Base-by-base conservation (phyloP, 1,284 basidiomycete genomes). In the Anthracocystis walkeri region DNA sequence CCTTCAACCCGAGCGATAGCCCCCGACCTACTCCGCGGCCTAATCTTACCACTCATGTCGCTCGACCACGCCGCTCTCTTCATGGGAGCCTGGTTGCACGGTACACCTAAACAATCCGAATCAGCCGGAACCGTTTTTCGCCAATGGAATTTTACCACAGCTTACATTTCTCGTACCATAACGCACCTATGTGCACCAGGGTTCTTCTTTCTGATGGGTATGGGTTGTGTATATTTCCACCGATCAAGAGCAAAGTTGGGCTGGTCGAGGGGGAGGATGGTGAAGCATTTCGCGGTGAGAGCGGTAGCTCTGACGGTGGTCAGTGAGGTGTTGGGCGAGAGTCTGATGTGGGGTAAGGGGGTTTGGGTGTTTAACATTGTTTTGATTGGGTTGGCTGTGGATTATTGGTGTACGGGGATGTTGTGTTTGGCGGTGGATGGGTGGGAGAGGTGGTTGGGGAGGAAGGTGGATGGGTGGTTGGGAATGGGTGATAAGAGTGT, bases 141-240 rank as follows among this genome's bases (percentile, higher is more conserved):
- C 7, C 38, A 55, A n/a, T 79, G 65, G 65, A 75, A 65, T 44
- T 61, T 57, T 16, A 55, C 44, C 11, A 23, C 63, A 0, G 71
- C 72, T 21, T 79, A 64, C 54, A 33, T 66, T 23, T 33, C 60
- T 12, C 57, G 78, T 2, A 70, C 67, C 12, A 14, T 69, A 21
- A 77, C 77, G 1, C 77, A 81, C 51, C 60, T 81, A 10, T 79
- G 77, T 40, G 78, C 79, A 0, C 72, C 78, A 2, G 79, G 79
- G 0, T 79, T 81, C 45, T 70, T 77, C 54, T 59, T 78, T 41
- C 44, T 81, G 4, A 60, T 79, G 46, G 79, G 79, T 16, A 78
- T 81, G 72, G 79, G 79, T 0, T 52, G 66, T 7, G 78, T 75
- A 2, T 81, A 76, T 51, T 79, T 79, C 20, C 63, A 64, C 31